Evolutionary conservation across 164 flowering plant genomes (phyloP).

Genomic region (Pachysandra terminalis): DNA sequence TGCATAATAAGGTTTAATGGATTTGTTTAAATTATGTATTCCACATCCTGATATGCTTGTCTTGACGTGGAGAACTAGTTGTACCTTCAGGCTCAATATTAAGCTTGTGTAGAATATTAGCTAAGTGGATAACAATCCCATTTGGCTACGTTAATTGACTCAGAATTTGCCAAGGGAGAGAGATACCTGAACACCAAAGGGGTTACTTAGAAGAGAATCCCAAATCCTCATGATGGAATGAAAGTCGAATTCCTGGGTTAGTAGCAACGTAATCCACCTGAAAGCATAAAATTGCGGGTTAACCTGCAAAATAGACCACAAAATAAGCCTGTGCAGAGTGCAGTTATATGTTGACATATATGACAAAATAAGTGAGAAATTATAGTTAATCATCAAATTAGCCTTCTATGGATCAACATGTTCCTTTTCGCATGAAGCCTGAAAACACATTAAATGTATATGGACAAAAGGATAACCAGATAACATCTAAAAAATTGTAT

Average conservation of each 20-base stretch:
- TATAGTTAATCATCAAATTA: neutral
- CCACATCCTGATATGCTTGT: too few relatives aligned
- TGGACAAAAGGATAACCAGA: neutral
- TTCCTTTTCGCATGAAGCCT: too few relatives aligned
- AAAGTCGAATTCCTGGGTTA: constrained; percentile 66
- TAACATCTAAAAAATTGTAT: neutral
- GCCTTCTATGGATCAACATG: too few relatives aligned
- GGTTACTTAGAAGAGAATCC: constrained; percentile 65
- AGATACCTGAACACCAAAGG: constrained; percentile 64
- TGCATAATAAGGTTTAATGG: too few relatives aligned
- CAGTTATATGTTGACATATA: neutral
- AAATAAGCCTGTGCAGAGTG: neutral
- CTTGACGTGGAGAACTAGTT: too few relatives aligned
- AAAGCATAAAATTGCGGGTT: constrained; percentile 69
- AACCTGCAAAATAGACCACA: constrained; percentile 37
- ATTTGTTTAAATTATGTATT: too few relatives aligned
- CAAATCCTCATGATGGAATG: constrained; percentile 57
- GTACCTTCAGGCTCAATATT: too few relatives aligned
- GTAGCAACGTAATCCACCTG: constrained; percentile 73
- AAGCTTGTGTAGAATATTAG: too few relatives aligned
- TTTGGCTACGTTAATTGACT: too few relatives aligned
- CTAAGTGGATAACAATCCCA: too few relatives aligned
- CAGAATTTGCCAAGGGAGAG: constrained; percentile 12
- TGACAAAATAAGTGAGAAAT: neutral
- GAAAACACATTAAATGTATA: neutral